Percentiles rank a stretch among this genome's conserved stretches.
These are phyloP conservation scores for Drechmeria coniospora DNA, from an alignment of 2,329 filamentous ascomycete species.

Conservation along the genomic window DNA sequence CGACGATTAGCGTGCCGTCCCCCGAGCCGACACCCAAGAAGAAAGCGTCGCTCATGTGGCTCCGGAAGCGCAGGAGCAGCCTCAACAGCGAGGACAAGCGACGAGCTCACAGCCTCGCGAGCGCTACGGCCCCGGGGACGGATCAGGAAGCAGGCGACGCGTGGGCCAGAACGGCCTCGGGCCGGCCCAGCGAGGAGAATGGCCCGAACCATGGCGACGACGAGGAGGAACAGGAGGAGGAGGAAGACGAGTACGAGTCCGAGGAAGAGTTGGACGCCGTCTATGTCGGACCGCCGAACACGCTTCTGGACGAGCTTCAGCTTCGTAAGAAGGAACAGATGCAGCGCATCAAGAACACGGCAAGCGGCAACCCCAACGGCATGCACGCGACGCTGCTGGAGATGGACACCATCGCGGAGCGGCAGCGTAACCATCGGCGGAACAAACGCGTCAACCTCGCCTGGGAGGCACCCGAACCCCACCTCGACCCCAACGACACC, in stretches of 20 bases:
- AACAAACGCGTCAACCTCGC: constrained; percentile 70
- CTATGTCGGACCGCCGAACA: constrained; percentile 65
- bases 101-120: constrained; percentile 7
- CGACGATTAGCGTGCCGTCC: constrained; percentile 9
- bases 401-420: constrained; percentile 77
- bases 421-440: constrained; percentile 60
- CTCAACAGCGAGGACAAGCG: constrained; percentile 13
- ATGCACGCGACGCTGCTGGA: constrained; percentile 83
- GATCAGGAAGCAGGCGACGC: constrained; percentile 8
- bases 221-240: constrained; percentile 20
- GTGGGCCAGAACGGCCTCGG: constrained; percentile 1
- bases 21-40: constrained; percentile 24
- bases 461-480: constrained; percentile 60
- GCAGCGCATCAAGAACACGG: constrained; percentile 50
- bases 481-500: constrained; percentile 26
- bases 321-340: constrained; percentile 81
- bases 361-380: constrained; percentile 51
- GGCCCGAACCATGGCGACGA: constrained; percentile 12
- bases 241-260: constrained; percentile 27
- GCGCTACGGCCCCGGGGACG: constrained; percentile 10
- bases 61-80: constrained; percentile 24
- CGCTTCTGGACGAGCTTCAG: constrained; percentile 81
- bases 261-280: constrained; percentile 31
- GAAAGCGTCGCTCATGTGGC: constrained; percentile 32
- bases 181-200: constrained; percentile 4